These are phyloP conservation scores for Verticillium dahliae DNA, from an alignment of 2,329 filamentous ascomycete genomes.

Conservation along the genomic window DNA sequence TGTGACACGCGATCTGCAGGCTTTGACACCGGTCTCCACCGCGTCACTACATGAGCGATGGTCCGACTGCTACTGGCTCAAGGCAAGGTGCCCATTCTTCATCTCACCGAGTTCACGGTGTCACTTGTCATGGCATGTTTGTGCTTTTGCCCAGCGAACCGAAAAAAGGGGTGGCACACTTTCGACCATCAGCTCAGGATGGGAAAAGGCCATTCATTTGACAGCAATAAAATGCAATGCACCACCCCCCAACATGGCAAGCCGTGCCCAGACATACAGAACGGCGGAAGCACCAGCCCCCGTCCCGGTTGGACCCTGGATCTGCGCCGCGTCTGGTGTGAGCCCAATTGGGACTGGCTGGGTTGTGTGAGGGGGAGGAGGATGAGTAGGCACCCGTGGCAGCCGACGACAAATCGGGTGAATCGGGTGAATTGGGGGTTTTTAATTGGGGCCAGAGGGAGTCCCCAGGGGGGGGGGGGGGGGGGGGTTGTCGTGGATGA, in stretches of 20 bases:
- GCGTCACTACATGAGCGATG: not conserved
- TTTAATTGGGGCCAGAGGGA: not conserved
- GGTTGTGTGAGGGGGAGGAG: not conserved
- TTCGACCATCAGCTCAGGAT: not conserved
- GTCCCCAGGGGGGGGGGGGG: not conserved
- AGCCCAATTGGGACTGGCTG: conserved; percentile 12
- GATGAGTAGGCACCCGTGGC: not conserved
- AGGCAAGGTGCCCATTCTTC: no score
- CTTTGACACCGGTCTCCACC: not conserved
- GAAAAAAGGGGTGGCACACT: not conserved
- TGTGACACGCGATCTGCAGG: not conserved
- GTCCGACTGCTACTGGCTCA: no score
- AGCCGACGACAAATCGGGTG: not conserved
- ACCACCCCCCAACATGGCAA: not conserved
- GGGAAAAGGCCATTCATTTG: not conserved
- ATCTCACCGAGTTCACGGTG: no score
- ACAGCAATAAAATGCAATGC: not conserved
- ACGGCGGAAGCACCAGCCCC: not conserved
- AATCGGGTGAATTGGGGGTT: not conserved
- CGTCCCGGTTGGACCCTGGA: conserved; percentile 3
- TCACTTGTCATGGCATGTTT: no score
- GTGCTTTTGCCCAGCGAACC: no score
- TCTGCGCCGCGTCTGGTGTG: not conserved
- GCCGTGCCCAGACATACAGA: not conserved
- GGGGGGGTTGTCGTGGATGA: not conserved